These are phyloP conservation scores for Niveomyces coronatus DNA, from an alignment of 2,329 filamentous ascomycete species.

Conservation along the genomic window DNA sequence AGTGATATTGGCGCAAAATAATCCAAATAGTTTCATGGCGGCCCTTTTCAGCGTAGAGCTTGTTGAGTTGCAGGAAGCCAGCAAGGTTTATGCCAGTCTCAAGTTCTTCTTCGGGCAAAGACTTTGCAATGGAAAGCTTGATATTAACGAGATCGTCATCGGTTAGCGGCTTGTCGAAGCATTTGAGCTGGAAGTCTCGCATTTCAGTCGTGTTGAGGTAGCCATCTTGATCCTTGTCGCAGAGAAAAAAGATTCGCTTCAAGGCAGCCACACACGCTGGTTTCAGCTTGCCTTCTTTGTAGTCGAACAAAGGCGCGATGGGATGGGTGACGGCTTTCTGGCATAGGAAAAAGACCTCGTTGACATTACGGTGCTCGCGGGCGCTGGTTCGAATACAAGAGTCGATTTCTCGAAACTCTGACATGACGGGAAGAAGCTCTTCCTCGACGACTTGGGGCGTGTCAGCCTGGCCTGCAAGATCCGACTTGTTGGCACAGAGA, in stretches of 20 bases:
- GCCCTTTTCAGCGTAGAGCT: conserved; percentile 93
- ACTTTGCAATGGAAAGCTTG: conserved; percentile 72
- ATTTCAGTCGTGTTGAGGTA: conserved; percentile 86
- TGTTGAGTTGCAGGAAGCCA: conserved; percentile 86
- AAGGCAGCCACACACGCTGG: conserved; percentile 79
- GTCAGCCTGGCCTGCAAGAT: conserved; percentile 63
- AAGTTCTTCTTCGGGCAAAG: conserved; percentile 50
- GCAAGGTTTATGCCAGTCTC: conserved; percentile 67
- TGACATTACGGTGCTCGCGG: conserved; percentile 84
- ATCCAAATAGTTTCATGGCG: conserved; percentile 98
- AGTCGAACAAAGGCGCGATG: conserved; percentile 91
- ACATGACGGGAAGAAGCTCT: conserved; percentile 97
- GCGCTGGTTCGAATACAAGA: conserved; percentile 94
- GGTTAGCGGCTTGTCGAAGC: conserved; percentile 79
- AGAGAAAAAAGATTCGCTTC: conserved; percentile 87
- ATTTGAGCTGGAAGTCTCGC: conserved; percentile 79
- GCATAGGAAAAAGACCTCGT: conserved; percentile 94
- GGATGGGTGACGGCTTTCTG: conserved; percentile 97
- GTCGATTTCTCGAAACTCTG: conserved; percentile 97
- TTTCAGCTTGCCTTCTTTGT: conserved; percentile 83
- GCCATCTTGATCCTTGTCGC: conserved; percentile 92
- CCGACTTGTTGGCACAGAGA: conserved; percentile 95
- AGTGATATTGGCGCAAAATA: conserved; percentile 87
- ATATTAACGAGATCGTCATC: conserved; percentile 80
- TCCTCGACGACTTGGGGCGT: conserved; percentile 85